A percentile compares a stretch with the other conserved stretches of the same genome.
phyloP scores from a whole-genome alignment of 2,329 filamentous ascomycete species.

The Epichloe elymi region DNA sequence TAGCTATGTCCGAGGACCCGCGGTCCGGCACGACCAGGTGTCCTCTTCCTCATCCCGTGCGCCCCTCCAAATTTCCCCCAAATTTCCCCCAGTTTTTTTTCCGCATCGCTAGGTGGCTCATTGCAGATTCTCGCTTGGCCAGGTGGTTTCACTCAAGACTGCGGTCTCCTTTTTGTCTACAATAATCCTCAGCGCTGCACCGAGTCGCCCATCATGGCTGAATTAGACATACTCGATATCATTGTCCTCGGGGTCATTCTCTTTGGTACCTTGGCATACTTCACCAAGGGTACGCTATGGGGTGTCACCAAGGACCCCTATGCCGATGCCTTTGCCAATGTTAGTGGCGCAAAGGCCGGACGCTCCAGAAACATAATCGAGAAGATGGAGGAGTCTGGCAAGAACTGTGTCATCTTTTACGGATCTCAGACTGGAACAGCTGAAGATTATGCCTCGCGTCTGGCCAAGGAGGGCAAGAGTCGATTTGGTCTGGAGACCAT shows the following conservation, averaged over 20 bases:
- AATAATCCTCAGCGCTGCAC: not conserved
- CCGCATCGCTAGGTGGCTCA: not conserved
- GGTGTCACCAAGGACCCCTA: conserved; percentile 81
- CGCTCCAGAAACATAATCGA: conserved; percentile 87
- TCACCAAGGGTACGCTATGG: conserved; percentile 96
- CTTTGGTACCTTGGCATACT: conserved; percentile 81
- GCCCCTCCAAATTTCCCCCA: not conserved
- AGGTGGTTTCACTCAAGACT: not conserved
- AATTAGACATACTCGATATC: conserved; percentile 92
- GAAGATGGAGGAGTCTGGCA: conserved; percentile 89
- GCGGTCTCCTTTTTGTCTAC: not conserved
- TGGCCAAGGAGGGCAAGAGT: conserved; percentile 95
- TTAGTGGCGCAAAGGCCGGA: conserved; percentile 58
- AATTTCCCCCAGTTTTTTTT: not conserved
- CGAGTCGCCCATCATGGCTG: conserved; percentile 53
- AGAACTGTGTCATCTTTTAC: conserved; percentile 98
- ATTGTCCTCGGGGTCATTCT: conserved; percentile 79
- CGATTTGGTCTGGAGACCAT: conserved; percentile 94
- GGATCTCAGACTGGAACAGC: conserved; percentile 97
- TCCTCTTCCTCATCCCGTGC: not conserved
- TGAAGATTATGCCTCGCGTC: conserved; percentile 90
- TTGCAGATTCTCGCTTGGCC: not conserved
- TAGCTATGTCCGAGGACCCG: too few relatives aligned
- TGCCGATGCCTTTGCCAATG: conserved; percentile 58
- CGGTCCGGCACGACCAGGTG: not conserved